A percentile compares a stretch with the other conserved stretches of the same genome.
Conservation (phyloP, 2,329 filamentous ascomycete species). For the Diplocarpon mali region DNA sequence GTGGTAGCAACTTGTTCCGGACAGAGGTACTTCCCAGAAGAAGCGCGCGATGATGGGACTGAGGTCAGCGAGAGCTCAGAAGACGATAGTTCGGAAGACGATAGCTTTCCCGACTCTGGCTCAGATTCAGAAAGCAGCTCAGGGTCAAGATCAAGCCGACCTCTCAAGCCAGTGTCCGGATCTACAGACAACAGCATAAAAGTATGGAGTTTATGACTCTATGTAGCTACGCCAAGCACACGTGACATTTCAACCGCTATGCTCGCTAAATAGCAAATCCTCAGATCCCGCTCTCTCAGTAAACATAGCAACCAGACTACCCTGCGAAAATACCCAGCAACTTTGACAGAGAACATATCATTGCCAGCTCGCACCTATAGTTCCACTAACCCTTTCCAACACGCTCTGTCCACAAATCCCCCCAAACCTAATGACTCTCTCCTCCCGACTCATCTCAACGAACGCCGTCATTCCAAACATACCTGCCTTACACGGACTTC, state of each 20-base stretch:
- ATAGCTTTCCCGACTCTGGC: neutral
- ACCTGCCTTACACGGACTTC: constrained; percentile 12
- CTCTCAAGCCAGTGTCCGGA: neutral
- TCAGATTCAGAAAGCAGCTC: neutral
- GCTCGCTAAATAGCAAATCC: constrained; percentile 9
- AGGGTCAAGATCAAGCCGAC: constrained; percentile 1
- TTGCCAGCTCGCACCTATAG: constrained; percentile 36
- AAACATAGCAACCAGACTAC: neutral
- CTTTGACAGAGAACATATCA: neutral
- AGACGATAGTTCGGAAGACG: constrained; percentile 5
- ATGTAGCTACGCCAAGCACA: constrained; percentile 9
- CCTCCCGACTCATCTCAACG: constrained; percentile 40
- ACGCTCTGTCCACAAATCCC: constrained; percentile 40
- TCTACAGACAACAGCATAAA: constrained; percentile 34
- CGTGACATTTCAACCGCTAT: constrained; percentile 4
- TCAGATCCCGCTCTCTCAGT: neutral
- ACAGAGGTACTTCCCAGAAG: constrained; percentile 15
- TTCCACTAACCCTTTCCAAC: constrained; percentile 37
- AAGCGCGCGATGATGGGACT: constrained; percentile 3
- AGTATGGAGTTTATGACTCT: constrained; percentile 33
- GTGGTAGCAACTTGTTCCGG: constrained; percentile 28
- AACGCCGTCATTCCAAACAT: constrained; percentile 41
- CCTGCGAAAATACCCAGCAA: neutral
- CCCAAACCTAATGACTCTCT: constrained; percentile 40
- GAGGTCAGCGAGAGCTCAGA: constrained; percentile 11